Percentiles rank a stretch among this genome's conserved stretches.
These are phyloP conservation scores for Austroboletus festivus DNA, from an alignment of 768 basidiomycete species.

Conservation along the genomic window DNA sequence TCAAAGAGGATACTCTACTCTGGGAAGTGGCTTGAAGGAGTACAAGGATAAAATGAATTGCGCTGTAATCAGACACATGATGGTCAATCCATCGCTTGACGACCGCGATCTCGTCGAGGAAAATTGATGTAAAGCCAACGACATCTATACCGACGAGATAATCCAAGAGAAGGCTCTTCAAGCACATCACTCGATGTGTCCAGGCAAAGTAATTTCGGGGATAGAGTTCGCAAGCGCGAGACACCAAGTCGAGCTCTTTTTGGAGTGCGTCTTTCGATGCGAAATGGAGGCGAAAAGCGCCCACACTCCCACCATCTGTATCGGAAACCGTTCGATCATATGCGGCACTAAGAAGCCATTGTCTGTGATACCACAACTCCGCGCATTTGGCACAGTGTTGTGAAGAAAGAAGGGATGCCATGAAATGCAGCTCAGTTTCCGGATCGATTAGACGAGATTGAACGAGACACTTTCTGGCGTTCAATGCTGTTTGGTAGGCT, in stretches of 20 bases:
- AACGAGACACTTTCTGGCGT: constrained; percentile 55
- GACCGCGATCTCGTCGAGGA: constrained; percentile 37
- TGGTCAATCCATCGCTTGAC: constrained; percentile 52
- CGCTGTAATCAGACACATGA: constrained; percentile 69
- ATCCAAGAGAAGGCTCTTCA: constrained; percentile 31
- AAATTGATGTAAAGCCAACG: constrained; percentile 26
- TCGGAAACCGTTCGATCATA: constrained; percentile 23
- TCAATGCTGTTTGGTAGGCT: constrained; percentile 66
- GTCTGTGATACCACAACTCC: constrained; percentile 66
- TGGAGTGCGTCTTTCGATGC: constrained; percentile 36
- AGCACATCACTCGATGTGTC: constrained; percentile 55
- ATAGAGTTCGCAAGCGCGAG: constrained; percentile 55
- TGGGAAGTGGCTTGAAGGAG: constrained; percentile 26
- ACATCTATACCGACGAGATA: constrained; percentile 16
- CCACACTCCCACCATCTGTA: neutral
- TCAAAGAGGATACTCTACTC: constrained; percentile 4
- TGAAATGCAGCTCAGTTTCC: constrained; percentile 46
- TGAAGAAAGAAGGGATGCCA: constrained; percentile 47
- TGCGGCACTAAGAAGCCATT: constrained; percentile 51
- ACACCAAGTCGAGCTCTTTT: constrained; percentile 47
- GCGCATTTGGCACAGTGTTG: constrained; percentile 62
- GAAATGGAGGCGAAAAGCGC: constrained; percentile 7
- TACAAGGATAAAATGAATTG: constrained; percentile 51
- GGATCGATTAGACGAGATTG: constrained; percentile 34
- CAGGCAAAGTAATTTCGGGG: constrained; percentile 76